Conservation (phyloP, 345 rosid species). For the Nephelium lappaceum region DNA sequence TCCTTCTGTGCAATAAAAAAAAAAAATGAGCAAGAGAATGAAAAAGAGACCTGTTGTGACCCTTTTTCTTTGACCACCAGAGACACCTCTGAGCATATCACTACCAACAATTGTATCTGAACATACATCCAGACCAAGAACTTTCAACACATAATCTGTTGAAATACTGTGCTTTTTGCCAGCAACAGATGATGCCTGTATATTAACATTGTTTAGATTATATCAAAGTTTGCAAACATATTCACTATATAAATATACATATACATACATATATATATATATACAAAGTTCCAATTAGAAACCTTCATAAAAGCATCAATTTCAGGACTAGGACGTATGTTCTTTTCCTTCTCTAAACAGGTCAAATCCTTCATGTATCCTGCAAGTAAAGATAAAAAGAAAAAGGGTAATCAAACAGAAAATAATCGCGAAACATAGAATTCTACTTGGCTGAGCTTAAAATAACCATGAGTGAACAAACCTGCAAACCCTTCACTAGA, state of each 20-base stretch:
- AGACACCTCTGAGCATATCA: constrained; percentile 95
- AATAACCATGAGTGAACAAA: constrained; percentile 22
- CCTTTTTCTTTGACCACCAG: constrained; percentile 94
- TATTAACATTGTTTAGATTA: not conserved
- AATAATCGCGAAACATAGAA: not conserved
- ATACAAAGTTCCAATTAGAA: not conserved
- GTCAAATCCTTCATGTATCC: constrained; percentile 66
- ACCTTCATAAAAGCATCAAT: constrained; percentile 99
- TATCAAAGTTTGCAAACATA: not conserved
- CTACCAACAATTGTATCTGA: constrained; percentile 86
- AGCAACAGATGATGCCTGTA: constrained; percentile 79
- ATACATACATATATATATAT: not conserved
- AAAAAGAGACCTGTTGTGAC: constrained; percentile 79
- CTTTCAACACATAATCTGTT: constrained; percentile 79
- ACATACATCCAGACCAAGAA: constrained; percentile 91
- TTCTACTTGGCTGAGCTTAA: not conserved
- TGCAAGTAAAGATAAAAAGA: constrained; percentile 22
- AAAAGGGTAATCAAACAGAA: not conserved
- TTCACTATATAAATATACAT: not conserved
- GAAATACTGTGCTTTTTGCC: constrained; percentile 77
- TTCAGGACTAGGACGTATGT: constrained; percentile 71
- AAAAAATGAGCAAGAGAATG: constrained; percentile 17
- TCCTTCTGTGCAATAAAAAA: not conserved
- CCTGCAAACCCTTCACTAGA: constrained; percentile 86
- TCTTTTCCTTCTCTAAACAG: constrained; percentile 69